Evolutionary conservation across 1,139 yeast genomes (phyloP).

Genomic region (Suhomyces ambrosiae): DNA sequence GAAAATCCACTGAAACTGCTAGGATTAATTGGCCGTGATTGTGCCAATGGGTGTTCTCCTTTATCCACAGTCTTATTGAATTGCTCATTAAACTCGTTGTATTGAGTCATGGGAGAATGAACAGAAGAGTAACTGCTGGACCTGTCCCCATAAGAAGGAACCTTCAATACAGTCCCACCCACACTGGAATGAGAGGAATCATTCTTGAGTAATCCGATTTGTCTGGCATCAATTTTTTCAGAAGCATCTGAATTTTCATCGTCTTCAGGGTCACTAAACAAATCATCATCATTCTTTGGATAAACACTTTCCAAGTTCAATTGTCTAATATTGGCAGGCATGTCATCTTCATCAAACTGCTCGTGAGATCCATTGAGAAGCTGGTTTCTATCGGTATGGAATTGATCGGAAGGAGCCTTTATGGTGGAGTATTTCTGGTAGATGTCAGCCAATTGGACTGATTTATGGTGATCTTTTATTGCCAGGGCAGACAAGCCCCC

Average conservation of each 20-base stretch:
- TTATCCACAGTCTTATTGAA: conserved; percentile 31
- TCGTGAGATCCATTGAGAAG: conserved; percentile 42
- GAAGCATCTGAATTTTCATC: conserved; percentile 27
- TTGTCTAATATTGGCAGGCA: conserved; percentile 36
- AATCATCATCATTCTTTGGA: conserved; percentile 42
- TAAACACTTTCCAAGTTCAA: conserved; percentile 33
- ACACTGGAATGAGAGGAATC: conserved; percentile 12
- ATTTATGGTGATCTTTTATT: conserved; percentile 28
- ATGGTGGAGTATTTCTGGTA: conserved; percentile 48
- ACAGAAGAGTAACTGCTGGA: conserved; percentile 46
- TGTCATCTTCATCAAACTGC: conserved; percentile 36
- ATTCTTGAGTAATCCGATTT: conserved; percentile 24
- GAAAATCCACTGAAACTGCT: conserved; percentile 17
- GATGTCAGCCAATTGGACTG: conserved; percentile 47
- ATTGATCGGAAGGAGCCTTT: conserved; percentile 47
- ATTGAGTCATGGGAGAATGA: conserved; percentile 55
- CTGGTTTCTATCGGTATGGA: conserved; percentile 29
- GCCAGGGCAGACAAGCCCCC: conserved; percentile 5
- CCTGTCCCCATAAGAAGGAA: conserved; percentile 32
- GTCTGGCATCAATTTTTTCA: conserved; percentile 31
- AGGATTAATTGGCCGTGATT: conserved; percentile 7
- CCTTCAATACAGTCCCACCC: conserved; percentile 16
- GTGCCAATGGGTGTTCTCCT: conserved; percentile 8
- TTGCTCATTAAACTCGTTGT: conserved; percentile 53
- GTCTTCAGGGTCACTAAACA: conserved; percentile 41